Percentiles rank a stretch among this genome's conserved stretches.
These are phyloP conservation scores for Trichosporon ovoides DNA, from an alignment of 1,284 basidiomycete species.

Conservation along the genomic window DNA sequence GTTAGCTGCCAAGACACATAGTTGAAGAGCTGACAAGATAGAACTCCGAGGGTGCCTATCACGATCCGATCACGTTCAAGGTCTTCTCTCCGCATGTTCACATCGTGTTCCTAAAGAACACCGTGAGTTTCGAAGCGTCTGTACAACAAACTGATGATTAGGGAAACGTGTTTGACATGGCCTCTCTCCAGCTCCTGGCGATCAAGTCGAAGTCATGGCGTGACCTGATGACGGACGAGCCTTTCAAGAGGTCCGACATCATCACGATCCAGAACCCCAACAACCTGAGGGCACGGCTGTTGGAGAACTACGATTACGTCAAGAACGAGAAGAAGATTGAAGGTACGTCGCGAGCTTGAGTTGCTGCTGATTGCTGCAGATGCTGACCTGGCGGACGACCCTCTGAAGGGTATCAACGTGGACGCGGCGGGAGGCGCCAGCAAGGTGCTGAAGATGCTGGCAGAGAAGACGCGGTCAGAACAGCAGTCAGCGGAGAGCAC, in stretches of 20 bases:
- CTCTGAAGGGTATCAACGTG: constrained; percentile 49
- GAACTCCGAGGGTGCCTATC: constrained; percentile 65
- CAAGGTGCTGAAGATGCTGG: constrained; percentile 49
- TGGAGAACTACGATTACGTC: constrained; percentile 49
- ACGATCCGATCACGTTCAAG: constrained; percentile 90
- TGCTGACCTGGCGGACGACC: constrained; percentile 40
- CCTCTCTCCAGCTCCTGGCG: constrained; percentile 53
- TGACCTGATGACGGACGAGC: constrained; percentile 78
- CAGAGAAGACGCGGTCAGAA: constrained; percentile 45
- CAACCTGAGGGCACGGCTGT: constrained; percentile 45
- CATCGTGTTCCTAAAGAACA: constrained; percentile 80
- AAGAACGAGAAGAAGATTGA: constrained; percentile 46
- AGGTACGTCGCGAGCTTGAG: constrained; percentile 22
- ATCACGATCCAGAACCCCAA: constrained; percentile 70
- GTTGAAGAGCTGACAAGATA: constrained; percentile 37
- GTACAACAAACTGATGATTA: constrained; percentile 14
- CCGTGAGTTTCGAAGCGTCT: constrained; percentile 42
- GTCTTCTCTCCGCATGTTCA: constrained; percentile 86
- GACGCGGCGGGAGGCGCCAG: constrained; percentile 49
- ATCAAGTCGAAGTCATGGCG: constrained; percentile 66
- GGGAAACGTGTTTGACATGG: constrained; percentile 54
- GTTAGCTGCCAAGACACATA: constrained; percentile 18
- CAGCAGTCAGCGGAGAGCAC: constrained; percentile 7
- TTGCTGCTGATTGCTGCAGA: constrained; percentile 17
- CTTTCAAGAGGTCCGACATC: constrained; percentile 83